phyloP scores from a whole-genome alignment of 768 basidiomycete species.

The Hygrophorus pudorinus region DNA sequence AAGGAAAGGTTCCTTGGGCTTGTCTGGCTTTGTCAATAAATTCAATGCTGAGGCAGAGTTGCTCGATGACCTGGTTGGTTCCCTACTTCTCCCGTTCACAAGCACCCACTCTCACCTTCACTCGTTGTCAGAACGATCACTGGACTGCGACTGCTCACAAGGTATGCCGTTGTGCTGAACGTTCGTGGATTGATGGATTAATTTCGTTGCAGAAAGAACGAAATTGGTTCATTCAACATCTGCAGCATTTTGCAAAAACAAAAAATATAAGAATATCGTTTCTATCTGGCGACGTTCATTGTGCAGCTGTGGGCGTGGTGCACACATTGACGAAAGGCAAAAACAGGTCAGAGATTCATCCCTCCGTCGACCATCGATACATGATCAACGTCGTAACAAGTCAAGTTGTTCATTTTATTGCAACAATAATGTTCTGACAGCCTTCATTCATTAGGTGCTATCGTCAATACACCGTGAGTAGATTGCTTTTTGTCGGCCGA shows the following conservation, averaged over 20 bases:
- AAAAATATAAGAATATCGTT: slow-evolving; percentile 72
- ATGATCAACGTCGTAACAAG: slow-evolving; percentile 88
- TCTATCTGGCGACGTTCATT: slow-evolving; percentile 90
- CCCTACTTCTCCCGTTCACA: not conserved
- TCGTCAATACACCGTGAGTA: slow-evolving; percentile 89
- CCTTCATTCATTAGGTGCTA: slow-evolving; percentile 50
- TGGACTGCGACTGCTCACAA: slow-evolving; percentile 83
- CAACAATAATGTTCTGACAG: slow-evolving; percentile 1
- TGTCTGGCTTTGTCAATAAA: slow-evolving; percentile 78
- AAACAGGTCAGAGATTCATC: slow-evolving; percentile 35
- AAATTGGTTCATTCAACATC: slow-evolving; percentile 74
- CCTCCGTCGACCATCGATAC: slow-evolving; percentile 64
- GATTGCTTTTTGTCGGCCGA: not conserved
- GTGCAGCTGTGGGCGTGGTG: slow-evolving; percentile 72
- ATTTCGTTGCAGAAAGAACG: slow-evolving; percentile 61
- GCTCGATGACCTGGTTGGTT: slow-evolving; percentile 73
- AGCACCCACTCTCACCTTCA: not conserved
- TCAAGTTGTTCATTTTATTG: slow-evolving; percentile 21
- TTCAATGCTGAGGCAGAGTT: slow-evolving; percentile 91
- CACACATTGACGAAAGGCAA: slow-evolving; percentile 52
- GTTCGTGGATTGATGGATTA: slow-evolving; percentile 3
- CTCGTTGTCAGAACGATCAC: slow-evolving; percentile 70
- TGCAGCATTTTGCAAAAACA: slow-evolving; percentile 60
- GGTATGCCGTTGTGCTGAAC: slow-evolving; percentile 23
- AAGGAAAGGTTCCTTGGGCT: slow-evolving; percentile 51